Evolutionary conservation across 2,329 filamentous ascomycete species (phyloP).

Genomic region (Ceratocystis colombiana): DNA sequence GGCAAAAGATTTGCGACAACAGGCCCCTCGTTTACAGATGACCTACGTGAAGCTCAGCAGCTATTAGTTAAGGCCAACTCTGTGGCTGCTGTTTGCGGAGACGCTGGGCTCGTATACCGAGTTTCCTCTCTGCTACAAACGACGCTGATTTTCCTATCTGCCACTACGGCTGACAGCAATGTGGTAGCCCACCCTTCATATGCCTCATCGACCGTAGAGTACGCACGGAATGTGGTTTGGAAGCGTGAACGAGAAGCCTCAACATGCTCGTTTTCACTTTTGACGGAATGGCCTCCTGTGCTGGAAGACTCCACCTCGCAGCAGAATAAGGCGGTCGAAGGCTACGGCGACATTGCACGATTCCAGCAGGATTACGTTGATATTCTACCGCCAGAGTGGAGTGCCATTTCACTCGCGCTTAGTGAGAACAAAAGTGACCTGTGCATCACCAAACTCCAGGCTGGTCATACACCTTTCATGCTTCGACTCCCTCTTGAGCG

Average conservation of each 20-base stretch:
- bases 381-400: conserved; percentile 74
- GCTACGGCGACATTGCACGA: conserved; percentile 44
- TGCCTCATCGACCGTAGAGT: conserved; percentile 55
- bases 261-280: conserved; percentile 30
- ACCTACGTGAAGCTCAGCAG: conserved; percentile 55
- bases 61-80: conserved; percentile 54
- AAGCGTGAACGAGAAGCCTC: conserved; percentile 52
- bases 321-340: conserved; percentile 35
- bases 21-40: conserved; percentile 44
- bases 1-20: conserved; percentile 1
- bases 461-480: conserved; percentile 68
- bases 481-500: conserved; percentile 75
- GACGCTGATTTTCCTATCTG: conserved; percentile 55
- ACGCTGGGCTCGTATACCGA: conserved; percentile 52
- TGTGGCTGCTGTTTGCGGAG: conserved; percentile 43
- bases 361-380: conserved; percentile 79
- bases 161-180: conserved; percentile 42
- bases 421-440: conserved; percentile 76
- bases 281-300: conserved; percentile 27
- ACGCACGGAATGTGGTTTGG: conserved; percentile 60
- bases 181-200: conserved; percentile 44
- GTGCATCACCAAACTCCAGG: conserved; percentile 75
- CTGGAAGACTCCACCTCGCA: conserved; percentile 18
- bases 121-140: conserved; percentile 55
- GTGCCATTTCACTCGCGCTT: conserved; percentile 71